Evolutionary conservation across 345 rosid species (phyloP).

Genomic region (Triadica sebifera): DNA sequence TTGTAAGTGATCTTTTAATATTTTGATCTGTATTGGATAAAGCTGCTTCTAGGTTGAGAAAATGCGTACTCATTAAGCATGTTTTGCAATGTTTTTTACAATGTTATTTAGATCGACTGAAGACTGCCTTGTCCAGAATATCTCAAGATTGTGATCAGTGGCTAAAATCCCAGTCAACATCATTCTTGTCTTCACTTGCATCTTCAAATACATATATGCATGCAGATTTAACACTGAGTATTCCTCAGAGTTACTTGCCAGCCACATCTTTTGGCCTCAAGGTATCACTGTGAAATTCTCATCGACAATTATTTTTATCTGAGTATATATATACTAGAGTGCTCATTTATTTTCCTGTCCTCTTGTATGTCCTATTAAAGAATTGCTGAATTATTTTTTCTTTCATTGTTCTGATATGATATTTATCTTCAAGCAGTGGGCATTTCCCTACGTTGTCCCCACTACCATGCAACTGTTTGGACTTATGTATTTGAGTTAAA

Average conservation of each 20-base stretch:
- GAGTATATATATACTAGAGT: background rate
- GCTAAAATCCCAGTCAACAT: conserved; percentile 60
- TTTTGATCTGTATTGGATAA: background rate
- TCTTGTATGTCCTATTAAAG: background rate
- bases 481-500: no score
- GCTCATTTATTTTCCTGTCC: background rate
- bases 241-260: conserved; percentile 49
- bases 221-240: conserved; percentile 70
- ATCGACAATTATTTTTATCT: background rate
- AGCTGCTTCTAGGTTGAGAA: background rate
- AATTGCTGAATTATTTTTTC: conserved; percentile 7
- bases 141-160: conserved; percentile 93
- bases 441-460: no score
- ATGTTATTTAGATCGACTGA: conserved; percentile 70
- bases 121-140: conserved; percentile 70
- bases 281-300: conserved; percentile 43
- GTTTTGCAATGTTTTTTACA: conserved; percentile 27
- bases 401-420: background rate
- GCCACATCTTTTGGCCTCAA: conserved; percentile 72
- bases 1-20: conserved; percentile 52
- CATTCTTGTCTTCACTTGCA: conserved; percentile 49
- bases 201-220: conserved; percentile 43
- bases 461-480: no score
- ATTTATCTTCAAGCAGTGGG: background rate
- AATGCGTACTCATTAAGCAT: conserved; percentile 1